phyloP scores from a whole-genome alignment of 1,139 yeast genomes.

The Petasospora rhodanensis region DNA sequence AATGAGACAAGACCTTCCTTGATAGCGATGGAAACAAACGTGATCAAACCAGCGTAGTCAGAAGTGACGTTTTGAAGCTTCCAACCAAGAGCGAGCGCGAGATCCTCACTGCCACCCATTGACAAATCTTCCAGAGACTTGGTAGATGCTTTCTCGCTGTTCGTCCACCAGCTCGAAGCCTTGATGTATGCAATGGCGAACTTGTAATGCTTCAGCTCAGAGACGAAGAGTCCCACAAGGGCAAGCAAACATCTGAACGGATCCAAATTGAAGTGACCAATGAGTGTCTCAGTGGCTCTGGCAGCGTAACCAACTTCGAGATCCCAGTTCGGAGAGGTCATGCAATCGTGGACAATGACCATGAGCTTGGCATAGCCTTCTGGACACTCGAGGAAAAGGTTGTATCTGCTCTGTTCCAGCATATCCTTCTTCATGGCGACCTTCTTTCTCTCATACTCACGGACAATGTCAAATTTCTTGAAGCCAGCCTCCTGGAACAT shows the following conservation, averaged over 20 bases:
- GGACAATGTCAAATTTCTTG: constrained; percentile 7
- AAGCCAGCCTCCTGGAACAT: constrained; percentile 9
- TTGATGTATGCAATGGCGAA: constrained; percentile 48
- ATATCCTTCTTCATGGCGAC: constrained; percentile 1
- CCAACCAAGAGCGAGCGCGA: too few species aligned
- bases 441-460: constrained; percentile 7
- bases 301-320: constrained; percentile 44
- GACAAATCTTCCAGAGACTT: too few species aligned
- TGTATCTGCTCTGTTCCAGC: constrained; percentile 63
- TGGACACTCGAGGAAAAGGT: constrained; percentile 69
- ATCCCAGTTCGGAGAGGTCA: constrained; percentile 37
- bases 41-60: constrained; percentile 42
- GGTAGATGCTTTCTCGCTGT: too few species aligned
- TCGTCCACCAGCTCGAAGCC: too few species aligned
- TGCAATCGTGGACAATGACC: constrained; percentile 45
- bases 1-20: constrained; percentile 67
- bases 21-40: constrained; percentile 51
- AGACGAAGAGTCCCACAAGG: constrained; percentile 45
- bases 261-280: constrained; percentile 78
- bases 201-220: constrained; percentile 39
- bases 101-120: too few species aligned
- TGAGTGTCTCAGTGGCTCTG: constrained; percentile 50
- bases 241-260: constrained; percentile 68
- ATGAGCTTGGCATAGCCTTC: constrained; percentile 77
- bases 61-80: constrained; percentile 30